phyloP scores from a whole-genome alignment of 106 monocot species.

The Gastrodia elata region DNA sequence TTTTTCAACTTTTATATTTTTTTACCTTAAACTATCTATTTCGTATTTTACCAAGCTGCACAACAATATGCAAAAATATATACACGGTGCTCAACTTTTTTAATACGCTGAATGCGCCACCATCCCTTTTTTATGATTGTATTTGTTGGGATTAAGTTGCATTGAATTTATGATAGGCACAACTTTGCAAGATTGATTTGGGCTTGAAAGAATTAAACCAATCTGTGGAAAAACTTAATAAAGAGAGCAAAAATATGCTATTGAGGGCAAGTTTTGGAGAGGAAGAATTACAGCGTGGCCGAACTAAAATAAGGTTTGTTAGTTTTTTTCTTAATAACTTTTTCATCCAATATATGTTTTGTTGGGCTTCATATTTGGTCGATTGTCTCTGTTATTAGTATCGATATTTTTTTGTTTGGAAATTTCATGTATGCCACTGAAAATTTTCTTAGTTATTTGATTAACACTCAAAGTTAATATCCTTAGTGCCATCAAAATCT shows the following conservation, averaged over 20 bases:
- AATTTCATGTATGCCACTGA: too few species aligned
- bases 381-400: too few species aligned
- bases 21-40: too few species aligned
- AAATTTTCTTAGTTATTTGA: too few species aligned
- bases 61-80: too few species aligned
- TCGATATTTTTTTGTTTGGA: too few species aligned
- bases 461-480: too few species aligned
- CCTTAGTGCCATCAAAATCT: too few species aligned
- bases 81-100: not conserved
- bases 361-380: not conserved
- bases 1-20: too few species aligned
- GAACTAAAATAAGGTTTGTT: constrained; percentile 5
- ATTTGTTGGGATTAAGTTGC: not conserved
- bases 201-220: constrained; percentile 14
- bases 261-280: constrained; percentile 19
- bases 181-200: constrained; percentile 11
- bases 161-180: constrained; percentile 8
- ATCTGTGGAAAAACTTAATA: constrained; percentile 21
- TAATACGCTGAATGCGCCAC: not conserved
- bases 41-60: not conserved
- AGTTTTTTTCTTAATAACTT: not conserved
- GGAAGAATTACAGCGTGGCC: constrained; percentile 13
- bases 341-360: too few species aligned
- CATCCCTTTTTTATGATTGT: not conserved
- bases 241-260: constrained; percentile 25